Evolutionary conservation across 208 protist genomes (phyloP).

Genomic region (Trypanosoma cruzi): DNA sequence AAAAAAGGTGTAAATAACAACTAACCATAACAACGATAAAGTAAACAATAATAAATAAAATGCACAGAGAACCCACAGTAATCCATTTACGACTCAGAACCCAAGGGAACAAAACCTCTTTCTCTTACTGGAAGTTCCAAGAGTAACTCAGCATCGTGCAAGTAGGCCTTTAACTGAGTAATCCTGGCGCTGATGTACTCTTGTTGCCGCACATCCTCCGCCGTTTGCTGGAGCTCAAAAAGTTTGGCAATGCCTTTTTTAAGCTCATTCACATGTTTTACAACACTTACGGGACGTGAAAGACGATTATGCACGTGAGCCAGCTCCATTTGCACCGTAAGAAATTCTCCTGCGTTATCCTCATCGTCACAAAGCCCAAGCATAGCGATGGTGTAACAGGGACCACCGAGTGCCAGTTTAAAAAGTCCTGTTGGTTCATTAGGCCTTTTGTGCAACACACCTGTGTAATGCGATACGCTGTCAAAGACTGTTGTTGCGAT

Average conservation of each 20-base stretch:
- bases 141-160: slow-evolving; percentile 50
- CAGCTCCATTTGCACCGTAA: slow-evolving; percentile 51
- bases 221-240: slow-evolving; percentile 35
- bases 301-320: slow-evolving; percentile 49
- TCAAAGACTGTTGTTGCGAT: slow-evolving; percentile 75
- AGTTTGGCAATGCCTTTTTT: slow-evolving; percentile 59
- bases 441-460: slow-evolving; percentile 39
- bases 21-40: too few relatives aligned
- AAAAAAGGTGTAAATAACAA: too few relatives aligned
- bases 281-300: slow-evolving; percentile 53
- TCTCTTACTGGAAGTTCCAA: slow-evolving; percentile 31
- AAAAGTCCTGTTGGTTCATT: slow-evolving; percentile 70
- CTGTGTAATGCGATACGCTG: slow-evolving; percentile 67
- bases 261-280: slow-evolving; percentile 53
- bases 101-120: slow-evolving; percentile 54
- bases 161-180: slow-evolving; percentile 39
- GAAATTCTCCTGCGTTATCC: slow-evolving; percentile 48
- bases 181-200: slow-evolving; percentile 52
- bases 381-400: slow-evolving; percentile 56
- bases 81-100: slow-evolving; percentile 11
- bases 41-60: slow-evolving; percentile 27
- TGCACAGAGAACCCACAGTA: not conserved
- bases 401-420: slow-evolving; percentile 50
- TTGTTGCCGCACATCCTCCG: slow-evolving; percentile 45
- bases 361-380: slow-evolving; percentile 77